Conservation (phyloP, 148 eudicot species). For the Rhododendron ovatum region DNA sequence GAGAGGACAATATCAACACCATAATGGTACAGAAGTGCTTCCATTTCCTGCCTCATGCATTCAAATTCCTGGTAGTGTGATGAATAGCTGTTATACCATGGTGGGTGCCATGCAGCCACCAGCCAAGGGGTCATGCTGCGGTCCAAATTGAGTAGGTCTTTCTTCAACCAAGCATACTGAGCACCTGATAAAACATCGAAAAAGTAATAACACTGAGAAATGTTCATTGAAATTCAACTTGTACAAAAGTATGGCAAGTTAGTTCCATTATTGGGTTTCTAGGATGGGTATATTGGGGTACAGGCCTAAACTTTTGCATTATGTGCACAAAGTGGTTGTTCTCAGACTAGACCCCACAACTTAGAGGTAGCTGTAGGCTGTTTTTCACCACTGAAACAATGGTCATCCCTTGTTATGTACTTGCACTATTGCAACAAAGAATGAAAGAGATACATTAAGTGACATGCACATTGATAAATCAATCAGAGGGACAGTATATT, state of each 20-base stretch:
- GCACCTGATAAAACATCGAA: conserved; percentile 38
- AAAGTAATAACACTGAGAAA: not conserved
- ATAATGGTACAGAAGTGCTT: conserved; percentile 56
- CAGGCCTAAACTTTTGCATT: not conserved
- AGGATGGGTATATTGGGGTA: not conserved
- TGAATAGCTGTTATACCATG: conserved; percentile 95
- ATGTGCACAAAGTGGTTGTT: not conserved
- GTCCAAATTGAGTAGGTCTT: conserved; percentile 49
- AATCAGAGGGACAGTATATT: not conserved
- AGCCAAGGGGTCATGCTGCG: conserved; percentile 77
- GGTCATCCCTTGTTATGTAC: not conserved
- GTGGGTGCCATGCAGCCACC: conserved; percentile 87
- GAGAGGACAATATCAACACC: conserved; percentile 79
- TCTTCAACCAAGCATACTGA: conserved; percentile 70
- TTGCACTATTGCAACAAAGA: not conserved
- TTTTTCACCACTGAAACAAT: not conserved
- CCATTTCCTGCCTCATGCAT: conserved; percentile 97
- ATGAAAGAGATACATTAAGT: not conserved
- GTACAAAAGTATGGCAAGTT: not conserved
- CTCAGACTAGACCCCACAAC: not conserved
- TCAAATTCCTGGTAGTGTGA: conserved; percentile 96
- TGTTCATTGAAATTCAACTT: not conserved
- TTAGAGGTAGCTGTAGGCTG: not conserved
- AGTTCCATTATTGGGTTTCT: not conserved
- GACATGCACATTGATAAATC: not conserved